Evolutionary conservation across 441 rosid genomes (phyloP), one percentile per base, ranked within the genome.

Genomic region (Eruca vesicaria): DNA sequence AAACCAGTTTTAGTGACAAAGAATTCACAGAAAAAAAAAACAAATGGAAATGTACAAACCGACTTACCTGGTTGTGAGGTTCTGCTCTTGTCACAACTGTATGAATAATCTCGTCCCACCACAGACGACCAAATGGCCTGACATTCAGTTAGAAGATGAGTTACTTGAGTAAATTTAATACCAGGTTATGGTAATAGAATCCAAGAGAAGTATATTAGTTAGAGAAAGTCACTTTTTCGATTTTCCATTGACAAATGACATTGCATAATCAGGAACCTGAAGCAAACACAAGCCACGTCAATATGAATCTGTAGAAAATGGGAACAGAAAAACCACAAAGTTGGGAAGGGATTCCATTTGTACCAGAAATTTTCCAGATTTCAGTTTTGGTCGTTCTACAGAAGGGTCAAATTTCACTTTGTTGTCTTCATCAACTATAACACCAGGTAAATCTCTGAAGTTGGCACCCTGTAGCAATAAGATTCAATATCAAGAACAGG

Each of bases 261-360:
- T 57, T 21, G 81, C 81, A 29, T 83, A 83, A 56, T 69, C 61
- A 62, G 82, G 86, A 26, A 83, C 84, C 86, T 80, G 62, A 9
- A 21, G 9, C 32, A 20, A 63, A 48, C 63, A 57, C n/a, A 55
- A 4, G 15, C 16, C 59, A 21, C 8, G 20, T 23, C 26, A 55
- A 18, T 8, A 45, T 56, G 8, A 73, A 69, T 3, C 38, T 66
- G 28, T 18, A 14, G 31, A 45, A 7, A 33, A 29, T 7, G 8
- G 21, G 12, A 66, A 21, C 12, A 41, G 19, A 53, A 29, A 45
- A 26, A 26, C 1, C 6, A 9, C 15, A 62, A 53, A 15, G 48
- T 45, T 29, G 36, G 3, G 11, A 3, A 15, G 2, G 43, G 5
- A 43, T 69, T 75, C 33, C 33, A 63, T 63, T 14, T 38, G 19